Evolutionary conservation across 805 yeast species (phyloP).

Genomic region (Torulaspora quercuum): DNA sequence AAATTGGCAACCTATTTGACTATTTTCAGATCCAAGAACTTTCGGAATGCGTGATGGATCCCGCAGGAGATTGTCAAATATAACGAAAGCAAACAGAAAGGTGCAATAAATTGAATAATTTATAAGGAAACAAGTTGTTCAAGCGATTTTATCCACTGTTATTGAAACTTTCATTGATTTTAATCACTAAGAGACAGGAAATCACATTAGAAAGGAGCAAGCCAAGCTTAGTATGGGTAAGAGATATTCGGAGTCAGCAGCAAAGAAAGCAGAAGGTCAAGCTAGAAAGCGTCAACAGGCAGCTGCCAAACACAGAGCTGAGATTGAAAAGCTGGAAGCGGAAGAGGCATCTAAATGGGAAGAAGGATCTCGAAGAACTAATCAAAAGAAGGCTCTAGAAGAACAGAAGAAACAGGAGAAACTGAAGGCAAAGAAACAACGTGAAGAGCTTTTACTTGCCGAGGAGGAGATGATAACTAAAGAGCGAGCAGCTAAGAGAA

Average conservation of each 20-base stretch:
- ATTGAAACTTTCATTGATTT: no score
- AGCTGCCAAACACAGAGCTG: conserved; percentile 26
- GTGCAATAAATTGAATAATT: no score
- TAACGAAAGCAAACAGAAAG: conserved; percentile 3
- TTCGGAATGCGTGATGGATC: not conserved
- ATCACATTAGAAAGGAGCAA: no score
- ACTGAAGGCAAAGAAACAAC: conserved; percentile 30
- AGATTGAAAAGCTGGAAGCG: conserved; percentile 27
- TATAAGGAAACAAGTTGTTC: no score
- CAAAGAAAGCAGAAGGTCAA: conserved; percentile 36
- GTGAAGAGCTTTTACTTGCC: conserved; percentile 34
- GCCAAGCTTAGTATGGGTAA: conserved; percentile 32
- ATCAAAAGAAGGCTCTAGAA: conserved; percentile 29
- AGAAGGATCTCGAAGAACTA: conserved; percentile 30
- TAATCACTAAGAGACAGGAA: no score
- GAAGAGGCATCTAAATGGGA: conserved; percentile 38
- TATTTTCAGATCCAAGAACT: not conserved
- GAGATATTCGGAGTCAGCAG: conserved; percentile 37
- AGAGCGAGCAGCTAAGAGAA: conserved; percentile 27
- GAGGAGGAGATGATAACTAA: conserved; percentile 30
- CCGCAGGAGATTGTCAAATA: conserved; percentile 4
- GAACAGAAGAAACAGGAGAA: conserved; percentile 34
- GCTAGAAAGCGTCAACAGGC: conserved; percentile 37
- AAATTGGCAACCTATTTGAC: not conserved
- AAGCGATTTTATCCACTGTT: no score